Percentiles rank a stretch among this genome's conserved stretches.
Conservation (phyloP, 2,329 filamentous ascomycete species). For the Xylaria sp. region DNA sequence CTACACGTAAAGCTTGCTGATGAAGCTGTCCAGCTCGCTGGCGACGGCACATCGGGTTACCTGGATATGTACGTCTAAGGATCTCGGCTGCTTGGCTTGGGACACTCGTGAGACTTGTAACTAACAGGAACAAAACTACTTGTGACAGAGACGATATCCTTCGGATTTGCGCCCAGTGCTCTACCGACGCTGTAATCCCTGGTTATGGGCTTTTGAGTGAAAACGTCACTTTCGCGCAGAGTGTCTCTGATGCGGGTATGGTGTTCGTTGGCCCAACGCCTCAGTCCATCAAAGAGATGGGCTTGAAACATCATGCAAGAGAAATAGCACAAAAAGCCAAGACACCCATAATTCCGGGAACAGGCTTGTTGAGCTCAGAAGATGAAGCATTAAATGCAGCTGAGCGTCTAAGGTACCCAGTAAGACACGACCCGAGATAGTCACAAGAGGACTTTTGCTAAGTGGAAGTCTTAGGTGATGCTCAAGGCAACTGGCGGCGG, state of each 20-base stretch:
- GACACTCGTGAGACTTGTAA: too few species aligned
- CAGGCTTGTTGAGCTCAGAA: conserved; percentile 50
- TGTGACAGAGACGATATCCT: conserved; percentile 13
- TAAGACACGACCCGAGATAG: conserved; percentile 48
- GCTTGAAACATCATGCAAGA: conserved; percentile 39
- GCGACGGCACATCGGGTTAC: conserved; percentile 11
- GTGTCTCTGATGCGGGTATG: conserved; percentile 61
- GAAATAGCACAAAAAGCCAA: conserved; percentile 49
- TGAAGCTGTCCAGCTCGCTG: conserved; percentile 18
- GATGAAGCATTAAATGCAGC: conserved; percentile 64
- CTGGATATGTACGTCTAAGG: conserved; percentile 26
- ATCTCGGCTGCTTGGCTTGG: not conserved
- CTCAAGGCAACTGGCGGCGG: conserved; percentile 72
- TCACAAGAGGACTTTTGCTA: conserved; percentile 28
- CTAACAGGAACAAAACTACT: not conserved
- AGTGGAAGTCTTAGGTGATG: conserved; percentile 37
- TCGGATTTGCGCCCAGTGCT: not conserved
- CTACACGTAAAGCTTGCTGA: conserved; percentile 17
- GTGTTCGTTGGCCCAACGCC: conserved; percentile 67
- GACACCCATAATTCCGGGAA: conserved; percentile 50
- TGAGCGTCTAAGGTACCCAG: conserved; percentile 52
- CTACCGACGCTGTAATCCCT: conserved; percentile 62
- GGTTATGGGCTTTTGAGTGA: conserved; percentile 74
- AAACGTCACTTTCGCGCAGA: conserved; percentile 67
- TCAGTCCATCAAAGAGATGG: conserved; percentile 59